These are phyloP conservation scores for Platanthera zijinensis DNA, from an alignment of 106 monocot genomes.

Conservation along the genomic window DNA sequence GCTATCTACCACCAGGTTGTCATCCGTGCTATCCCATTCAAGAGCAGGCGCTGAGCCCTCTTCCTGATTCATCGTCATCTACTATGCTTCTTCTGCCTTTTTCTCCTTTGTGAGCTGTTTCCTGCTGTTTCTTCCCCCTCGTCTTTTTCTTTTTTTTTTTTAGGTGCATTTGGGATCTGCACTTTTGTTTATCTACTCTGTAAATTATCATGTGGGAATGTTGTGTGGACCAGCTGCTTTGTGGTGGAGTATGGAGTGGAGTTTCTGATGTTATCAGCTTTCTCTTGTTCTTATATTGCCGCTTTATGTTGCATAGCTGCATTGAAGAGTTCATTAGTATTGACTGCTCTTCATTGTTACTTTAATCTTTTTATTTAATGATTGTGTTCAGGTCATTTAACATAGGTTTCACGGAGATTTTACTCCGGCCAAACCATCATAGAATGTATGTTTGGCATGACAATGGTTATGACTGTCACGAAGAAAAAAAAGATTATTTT, in stretches of 20 bases:
- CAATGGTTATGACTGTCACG: no score
- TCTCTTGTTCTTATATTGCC: neutral
- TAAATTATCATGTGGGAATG: neutral
- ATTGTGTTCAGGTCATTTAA: no score
- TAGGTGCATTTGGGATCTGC: neutral
- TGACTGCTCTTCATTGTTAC: no score
- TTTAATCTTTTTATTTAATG: no score
- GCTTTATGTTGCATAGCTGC: neutral
- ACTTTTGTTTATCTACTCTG: neutral
- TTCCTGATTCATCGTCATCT: neutral
- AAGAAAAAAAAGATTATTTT: no score
- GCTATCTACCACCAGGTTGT: constrained; percentile 20
- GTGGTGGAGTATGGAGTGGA: neutral
- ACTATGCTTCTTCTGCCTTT: neutral
- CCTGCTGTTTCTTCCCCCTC: neutral
- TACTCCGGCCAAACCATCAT: no score
- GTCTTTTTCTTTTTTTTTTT: neutral
- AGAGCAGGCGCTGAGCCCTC: constrained; percentile 15
- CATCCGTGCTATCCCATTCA: constrained; percentile 25
- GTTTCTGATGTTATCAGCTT: neutral
- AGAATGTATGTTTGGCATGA: no score
- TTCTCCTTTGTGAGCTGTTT: neutral
- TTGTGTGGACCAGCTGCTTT: neutral
- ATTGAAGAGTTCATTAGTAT: neutral
- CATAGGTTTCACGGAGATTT: no score